Evolutionary conservation across 345 rosid species (phyloP), one percentile per base, ranked within the genome.

Genomic region (Tarenaya hassleriana): DNA sequence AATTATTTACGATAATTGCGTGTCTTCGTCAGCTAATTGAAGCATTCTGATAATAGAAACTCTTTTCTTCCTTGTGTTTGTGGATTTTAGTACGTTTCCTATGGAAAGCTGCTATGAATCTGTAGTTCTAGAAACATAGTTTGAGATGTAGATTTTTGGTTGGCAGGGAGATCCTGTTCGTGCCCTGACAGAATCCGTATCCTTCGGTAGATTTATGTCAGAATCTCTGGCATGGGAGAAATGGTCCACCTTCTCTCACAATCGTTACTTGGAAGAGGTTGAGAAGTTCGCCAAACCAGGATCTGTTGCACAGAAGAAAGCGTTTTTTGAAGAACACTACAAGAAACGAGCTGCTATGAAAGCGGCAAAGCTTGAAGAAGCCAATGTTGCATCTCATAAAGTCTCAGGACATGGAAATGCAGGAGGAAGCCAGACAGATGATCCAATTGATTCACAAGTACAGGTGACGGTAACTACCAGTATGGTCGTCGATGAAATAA

Each of bases 241-340:
- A 56, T 88, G 92, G 92, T 92, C 98, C 56, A 64, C 94, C 34
- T 92, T 92, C 57, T 79, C 94, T 57, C 88, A 83, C 74, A 92
- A 92, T 19, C 94, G 84, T 38, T 79, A 85, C 75, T 61, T 85
- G 58, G 97, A 92, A 67, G 98, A 92, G 67, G 88, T 77, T 1
- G 84, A 88, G 78, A 85, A 71, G 60, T 78, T 73, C 44, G 78
- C 94, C 1, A 85, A 73, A 64, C 94, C 94, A 21, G 98, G 98
- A 31, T 72, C 91, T 61, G 97, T 92, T 50, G 98, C 98, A 19
- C 68, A 81, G 72, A 92, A 76, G 88, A 88, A 65, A 63, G 97
- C 97, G 4, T 88, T 66, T 47, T 92, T 92, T 43, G 98, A 92
- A 72, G 95, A 84, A 55, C 88, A 77, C 67, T 85, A 77, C 71